Evolutionary conservation across 257 asterid genomes (phyloP).

Genomic region (Marsdenia floribunda): DNA sequence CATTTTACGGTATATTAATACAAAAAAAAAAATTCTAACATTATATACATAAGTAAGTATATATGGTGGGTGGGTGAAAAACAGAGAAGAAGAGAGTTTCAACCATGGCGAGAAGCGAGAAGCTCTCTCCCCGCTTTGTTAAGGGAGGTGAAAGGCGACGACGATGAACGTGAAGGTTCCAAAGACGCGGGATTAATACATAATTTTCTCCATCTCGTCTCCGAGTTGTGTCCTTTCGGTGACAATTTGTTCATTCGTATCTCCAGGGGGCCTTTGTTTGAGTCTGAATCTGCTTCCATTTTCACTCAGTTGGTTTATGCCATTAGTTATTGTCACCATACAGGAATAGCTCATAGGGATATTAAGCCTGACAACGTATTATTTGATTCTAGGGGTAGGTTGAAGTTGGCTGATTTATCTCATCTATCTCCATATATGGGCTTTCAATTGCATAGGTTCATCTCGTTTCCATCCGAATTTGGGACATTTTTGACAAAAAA

Average conservation of each 20-base stretch:
- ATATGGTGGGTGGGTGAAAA: no score
- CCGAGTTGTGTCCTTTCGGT: slow-evolving; percentile 67
- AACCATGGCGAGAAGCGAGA: no score
- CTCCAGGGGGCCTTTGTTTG: slow-evolving; percentile 38
- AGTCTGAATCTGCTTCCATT: slow-evolving; percentile 49
- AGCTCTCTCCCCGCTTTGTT: no score
- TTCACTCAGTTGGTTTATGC: slow-evolving; percentile 46
- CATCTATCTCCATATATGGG: no score
- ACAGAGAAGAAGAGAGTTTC: no score
- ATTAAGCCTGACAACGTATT: slow-evolving; percentile 80
- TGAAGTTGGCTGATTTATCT: slow-evolving; percentile 66
- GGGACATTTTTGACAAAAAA: neutral
- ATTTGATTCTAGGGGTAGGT: slow-evolving; percentile 50
- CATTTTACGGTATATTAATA: no score
- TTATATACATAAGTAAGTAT: no score
- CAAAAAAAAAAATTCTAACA: no score
- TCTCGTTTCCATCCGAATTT: neutral
- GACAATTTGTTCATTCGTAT: slow-evolving; percentile 61
- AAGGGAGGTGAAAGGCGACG: no score
- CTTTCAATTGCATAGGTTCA: neutral
- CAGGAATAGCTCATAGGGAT: slow-evolving; percentile 75
- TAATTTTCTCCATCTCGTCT: slow-evolving; percentile 55
- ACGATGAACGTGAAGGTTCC: no score
- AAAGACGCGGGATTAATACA: no score
- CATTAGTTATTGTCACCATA: slow-evolving; percentile 52